Conservation (phyloP, 1,139 yeast genomes). For the Kodamaea anthophila region DNA sequence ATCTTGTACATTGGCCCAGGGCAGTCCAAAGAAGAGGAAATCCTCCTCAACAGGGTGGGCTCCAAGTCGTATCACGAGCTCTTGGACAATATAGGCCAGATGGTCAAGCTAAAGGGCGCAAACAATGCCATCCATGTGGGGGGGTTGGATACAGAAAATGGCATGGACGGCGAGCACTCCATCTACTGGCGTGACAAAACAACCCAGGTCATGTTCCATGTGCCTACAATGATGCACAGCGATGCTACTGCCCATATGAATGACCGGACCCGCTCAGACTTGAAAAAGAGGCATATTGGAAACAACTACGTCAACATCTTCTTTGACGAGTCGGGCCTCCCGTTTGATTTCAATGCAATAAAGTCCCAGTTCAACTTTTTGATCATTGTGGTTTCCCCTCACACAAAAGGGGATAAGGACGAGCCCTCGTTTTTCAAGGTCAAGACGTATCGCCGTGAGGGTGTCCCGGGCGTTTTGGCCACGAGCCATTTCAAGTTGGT, state of each 20-base stretch:
- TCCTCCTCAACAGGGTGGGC: conserved; percentile 60
- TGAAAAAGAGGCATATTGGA: conserved; percentile 81
- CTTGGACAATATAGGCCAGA: conserved; percentile 50
- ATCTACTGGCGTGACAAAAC: conserved; percentile 68
- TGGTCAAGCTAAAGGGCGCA: conserved; percentile 51
- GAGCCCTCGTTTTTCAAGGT: conserved; percentile 44
- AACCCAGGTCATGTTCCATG: conserved; percentile 69
- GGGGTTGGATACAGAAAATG: conserved; percentile 67
- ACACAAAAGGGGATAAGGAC: conserved; percentile 17
- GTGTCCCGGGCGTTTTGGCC: conserved; percentile 72
- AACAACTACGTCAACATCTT: conserved; percentile 76
- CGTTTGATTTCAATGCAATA: conserved; percentile 66
- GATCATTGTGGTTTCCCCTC: conserved; percentile 73
- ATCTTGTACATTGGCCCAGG: conserved; percentile 65
- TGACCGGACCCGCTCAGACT: conserved; percentile 38
- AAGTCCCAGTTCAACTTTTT: conserved; percentile 78
- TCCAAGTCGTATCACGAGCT: conserved; percentile 58
- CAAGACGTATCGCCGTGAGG: conserved; percentile 56
- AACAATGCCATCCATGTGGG: conserved; percentile 58
- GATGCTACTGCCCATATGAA: conserved; percentile 34
- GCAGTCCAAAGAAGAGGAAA: conserved; percentile 59
- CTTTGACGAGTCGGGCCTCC: conserved; percentile 64
- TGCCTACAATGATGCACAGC: conserved; percentile 65
- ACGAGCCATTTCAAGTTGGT: conserved; percentile 71
- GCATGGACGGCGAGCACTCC: conserved; percentile 72